Evolutionary conservation across 495 filamentous ascomycete species (phyloP), one percentile per base, ranked within the genome.

Genomic region (Talaromyces trachyspermus): DNA sequence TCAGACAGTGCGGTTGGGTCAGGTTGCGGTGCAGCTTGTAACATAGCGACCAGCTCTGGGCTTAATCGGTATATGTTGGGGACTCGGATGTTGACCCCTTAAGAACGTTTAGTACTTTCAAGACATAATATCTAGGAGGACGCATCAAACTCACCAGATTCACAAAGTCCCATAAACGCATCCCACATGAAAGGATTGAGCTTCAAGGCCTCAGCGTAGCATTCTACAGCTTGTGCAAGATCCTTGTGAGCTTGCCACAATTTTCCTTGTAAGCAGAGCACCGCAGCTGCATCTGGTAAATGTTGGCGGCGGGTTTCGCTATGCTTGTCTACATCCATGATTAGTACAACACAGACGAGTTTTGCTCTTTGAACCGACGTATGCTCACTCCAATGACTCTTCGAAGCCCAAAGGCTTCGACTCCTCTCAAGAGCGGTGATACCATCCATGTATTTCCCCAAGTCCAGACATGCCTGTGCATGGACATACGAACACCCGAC

Each of bases 101-200:
- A 66, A 49, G 65, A 64, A 41, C 63, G 54, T 64, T 55, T 66
- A 61, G n/a, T n/a, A n/a, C n/a, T n/a, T n/a, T n/a, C 55, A 47
- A 53, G 48, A 24, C 24, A 51, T 18, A 39, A 38, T 8, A 49
- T 19, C 33, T 9, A n/a, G 2, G 46, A 52, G 40, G 15, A 42
- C 24, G 18, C 50, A 48, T 14, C 53, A 39, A 26, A 57, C 73
- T 52, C 59, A 84, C 83, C 83, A 24, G 78, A 74, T 50, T 84
- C 77, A 49, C 83, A 85, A 3, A 98, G 68, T n/a, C 76, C 82
- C 15, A 82, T 73, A 61, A 95, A 96, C 0, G 94, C 94, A 71
- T 98, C 92, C 92, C 94, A 97, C 79, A 95, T 90, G 65, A 97
- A 95, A 0, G 92, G 90, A 58, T 96, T 97, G 29, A 83, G 59